Base-by-base conservation (phyloP, 176 grass and related monocot genomes). In the Panicum miliaceum region DNA sequence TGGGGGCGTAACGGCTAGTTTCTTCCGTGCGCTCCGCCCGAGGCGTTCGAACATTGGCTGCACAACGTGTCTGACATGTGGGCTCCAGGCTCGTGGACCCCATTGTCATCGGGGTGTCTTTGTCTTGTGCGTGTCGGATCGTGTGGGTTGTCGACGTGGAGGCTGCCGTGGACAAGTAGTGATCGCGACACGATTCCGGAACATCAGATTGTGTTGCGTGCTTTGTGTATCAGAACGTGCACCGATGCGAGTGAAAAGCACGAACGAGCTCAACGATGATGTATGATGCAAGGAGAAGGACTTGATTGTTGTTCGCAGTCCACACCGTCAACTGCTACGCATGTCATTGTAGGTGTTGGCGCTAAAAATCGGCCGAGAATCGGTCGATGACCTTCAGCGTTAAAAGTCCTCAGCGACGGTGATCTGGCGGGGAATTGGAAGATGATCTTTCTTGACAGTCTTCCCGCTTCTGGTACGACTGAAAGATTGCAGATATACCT, bases 1-100 rank as follows among this genome's bases (percentile, higher is more conserved):
- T 86, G 78, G 74, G 63, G 69, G 60, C 48, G 27, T 76, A 97
- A 97, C 94, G 91, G 94, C 94, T 97, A 97, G 89, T 97, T 95
- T 61, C 69, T 53, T 56, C 59, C 43, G 18, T 43, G 84, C 66
- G 80, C 75, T 62, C 73, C 73, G 12, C 26, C 47, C 53, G 60
- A 71, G 18, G 67, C 51, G 73, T 83, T 83, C 19, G 70, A 85
- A 76, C 36, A 3, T 4, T 7, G 0, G 7, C 7, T 0, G 2
- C 7, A 52, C 23, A 8, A 36, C 0, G 1, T 0, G 9, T 0
- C 0, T 82, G 27, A 8, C 27, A 38, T 66, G 58, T 77, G 51
- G 65, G 22, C 11, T 32, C 45, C 0, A 0, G 0, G 0, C 0
- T 0, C 0, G 26, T 40, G 29, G 78, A 12, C 12, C 78, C 73